A percentile compares a stretch with the other conserved stretches of the same genome.
Conservation (phyloP, 1,284 basidiomycete genomes). For the Sutorius eximius region DNA sequence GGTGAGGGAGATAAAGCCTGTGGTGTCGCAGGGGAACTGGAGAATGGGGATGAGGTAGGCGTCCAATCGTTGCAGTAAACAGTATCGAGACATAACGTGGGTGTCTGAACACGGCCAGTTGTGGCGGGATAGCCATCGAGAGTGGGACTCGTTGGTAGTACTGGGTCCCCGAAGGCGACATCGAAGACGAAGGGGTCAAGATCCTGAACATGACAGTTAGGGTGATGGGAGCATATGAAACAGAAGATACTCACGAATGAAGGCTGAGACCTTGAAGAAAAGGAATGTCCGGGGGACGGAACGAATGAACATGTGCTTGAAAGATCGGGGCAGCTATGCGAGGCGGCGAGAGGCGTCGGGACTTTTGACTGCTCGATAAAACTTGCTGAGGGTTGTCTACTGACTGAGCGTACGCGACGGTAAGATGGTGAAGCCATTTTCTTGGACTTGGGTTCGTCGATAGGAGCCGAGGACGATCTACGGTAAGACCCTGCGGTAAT, state of each 20-base stretch:
- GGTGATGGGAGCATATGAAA: neutral
- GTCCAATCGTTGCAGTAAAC: slow-evolving; percentile 30
- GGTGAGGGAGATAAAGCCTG: slow-evolving; percentile 28
- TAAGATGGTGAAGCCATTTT: slow-evolving; percentile 4
- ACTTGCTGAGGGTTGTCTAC: slow-evolving; percentile 24
- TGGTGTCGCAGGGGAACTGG: slow-evolving; percentile 32
- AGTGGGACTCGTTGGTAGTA: slow-evolving; percentile 18
- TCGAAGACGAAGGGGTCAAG: slow-evolving; percentile 30
- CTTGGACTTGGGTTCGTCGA: slow-evolving; percentile 23
- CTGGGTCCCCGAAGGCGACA: slow-evolving; percentile 30
- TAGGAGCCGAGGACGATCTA: slow-evolving; percentile 50
- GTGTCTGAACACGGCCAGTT: slow-evolving; percentile 26
- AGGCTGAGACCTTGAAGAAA: slow-evolving; percentile 41
- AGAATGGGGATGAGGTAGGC: slow-evolving; percentile 32
- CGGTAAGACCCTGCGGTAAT: slow-evolving; percentile 62
- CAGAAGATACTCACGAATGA: slow-evolving; percentile 48
- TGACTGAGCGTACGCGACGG: slow-evolving; percentile 26
- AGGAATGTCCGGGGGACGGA: slow-evolving; percentile 30
- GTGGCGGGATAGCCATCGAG: slow-evolving; percentile 28
- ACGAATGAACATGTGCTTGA: slow-evolving; percentile 28
- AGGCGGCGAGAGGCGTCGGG: slow-evolving; percentile 12
- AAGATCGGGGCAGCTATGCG: slow-evolving; percentile 32
- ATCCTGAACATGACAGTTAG: slow-evolving; percentile 23
- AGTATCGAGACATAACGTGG: slow-evolving; percentile 30
- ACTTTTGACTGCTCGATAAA: slow-evolving; percentile 2